Evolutionary conservation across 2,329 filamentous ascomycete genomes (phyloP).

Genomic region (Sclerotinia minor): DNA sequence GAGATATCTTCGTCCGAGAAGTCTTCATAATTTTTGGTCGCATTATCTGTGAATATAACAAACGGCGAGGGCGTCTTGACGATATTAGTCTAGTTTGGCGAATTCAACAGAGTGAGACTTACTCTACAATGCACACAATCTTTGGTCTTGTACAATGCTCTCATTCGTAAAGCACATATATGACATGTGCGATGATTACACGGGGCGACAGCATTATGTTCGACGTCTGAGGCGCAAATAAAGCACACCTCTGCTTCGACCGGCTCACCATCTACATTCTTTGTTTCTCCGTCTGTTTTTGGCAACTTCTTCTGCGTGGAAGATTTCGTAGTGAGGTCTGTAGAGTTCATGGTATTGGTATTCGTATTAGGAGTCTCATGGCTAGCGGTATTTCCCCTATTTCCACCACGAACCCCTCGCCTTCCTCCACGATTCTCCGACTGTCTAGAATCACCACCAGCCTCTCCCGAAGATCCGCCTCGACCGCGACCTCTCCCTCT

Average conservation of each 20-base stretch:
- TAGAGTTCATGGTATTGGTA: conserved; percentile 14
- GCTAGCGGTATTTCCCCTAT: conserved; percentile 25
- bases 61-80: conserved; percentile 65
- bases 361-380: conserved; percentile 16
- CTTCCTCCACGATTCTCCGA: conserved; percentile 33
- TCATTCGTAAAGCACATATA: conserved; percentile 87
- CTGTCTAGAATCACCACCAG: conserved; percentile 38
- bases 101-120: conserved; percentile 44
- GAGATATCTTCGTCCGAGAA: conserved; percentile 73
- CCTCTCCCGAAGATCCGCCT: conserved; percentile 17
- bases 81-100: conserved; percentile 45
- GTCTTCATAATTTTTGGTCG: conserved; percentile 80
- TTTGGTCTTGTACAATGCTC: conserved; percentile 93
- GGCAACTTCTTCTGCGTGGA: conserved; percentile 3
- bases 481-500: conserved; percentile 36
- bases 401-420: conserved; percentile 32
- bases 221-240: conserved; percentile 89
- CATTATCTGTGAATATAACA: conserved; percentile 90
- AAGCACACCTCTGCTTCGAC: conserved; percentile 85
- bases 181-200: conserved; percentile 98
- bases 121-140: conserved; percentile 95
- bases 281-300: conserved; percentile 15
- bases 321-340: conserved; percentile 6
- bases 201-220: conserved; percentile 83
- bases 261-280: conserved; percentile 43